These are phyloP conservation scores for Aspergillus aculeatinus DNA, from an alignment of 2,329 filamentous ascomycete species.

Conservation along the genomic window DNA sequence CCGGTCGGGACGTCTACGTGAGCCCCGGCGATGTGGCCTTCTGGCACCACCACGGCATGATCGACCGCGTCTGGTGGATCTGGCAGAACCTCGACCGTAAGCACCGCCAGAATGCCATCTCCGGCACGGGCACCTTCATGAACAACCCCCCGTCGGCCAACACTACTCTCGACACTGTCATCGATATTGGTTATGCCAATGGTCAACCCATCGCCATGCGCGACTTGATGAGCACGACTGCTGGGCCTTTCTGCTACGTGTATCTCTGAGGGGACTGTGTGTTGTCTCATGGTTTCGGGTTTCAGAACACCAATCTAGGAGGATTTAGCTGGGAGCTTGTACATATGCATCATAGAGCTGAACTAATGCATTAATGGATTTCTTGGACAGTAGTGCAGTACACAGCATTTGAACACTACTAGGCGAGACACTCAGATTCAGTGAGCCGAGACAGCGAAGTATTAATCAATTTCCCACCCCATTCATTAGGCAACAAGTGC, in stretches of 20 bases:
- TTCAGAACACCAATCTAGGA: no score
- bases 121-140: conserved; percentile 47
- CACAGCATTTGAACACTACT: no score
- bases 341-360: no score
- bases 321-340: no score
- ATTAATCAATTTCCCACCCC: no score
- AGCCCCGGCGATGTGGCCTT: conserved; percentile 50
- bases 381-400: no score
- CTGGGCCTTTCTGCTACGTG: conserved; percentile 50
- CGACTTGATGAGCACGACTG: conserved; percentile 45
- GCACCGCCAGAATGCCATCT: conserved; percentile 38
- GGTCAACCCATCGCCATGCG: conserved; percentile 34
- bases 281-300: no score
- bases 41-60: conserved; percentile 50
- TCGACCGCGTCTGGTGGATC: conserved; percentile 52
- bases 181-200: conserved; percentile 42
- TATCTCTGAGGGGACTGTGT: conserved; percentile 30
- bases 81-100: conserved; percentile 50
- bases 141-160: conserved; percentile 46
- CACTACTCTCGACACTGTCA: conserved; percentile 46
- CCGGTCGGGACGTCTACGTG: conserved; percentile 46
- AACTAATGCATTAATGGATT: no score
- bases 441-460: no score
- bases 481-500: no score
- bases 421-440: no score